These are phyloP conservation scores for Tuber indicum DNA, from an alignment of 495 filamentous ascomycete genomes.

Conservation along the genomic window DNA sequence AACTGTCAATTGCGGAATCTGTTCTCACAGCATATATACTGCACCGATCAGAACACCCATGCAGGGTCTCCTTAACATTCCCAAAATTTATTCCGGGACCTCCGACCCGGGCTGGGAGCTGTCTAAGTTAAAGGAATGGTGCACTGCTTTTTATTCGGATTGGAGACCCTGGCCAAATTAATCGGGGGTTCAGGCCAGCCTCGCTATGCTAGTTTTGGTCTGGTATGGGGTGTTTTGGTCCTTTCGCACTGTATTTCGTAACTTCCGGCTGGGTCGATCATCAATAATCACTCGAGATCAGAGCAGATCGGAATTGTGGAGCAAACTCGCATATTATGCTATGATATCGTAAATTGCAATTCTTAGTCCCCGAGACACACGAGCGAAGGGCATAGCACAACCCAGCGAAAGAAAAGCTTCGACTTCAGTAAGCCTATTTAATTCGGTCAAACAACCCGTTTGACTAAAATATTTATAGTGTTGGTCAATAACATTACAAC, in stretches of 20 bases:
- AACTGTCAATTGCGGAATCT: neutral
- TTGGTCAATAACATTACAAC: no score
- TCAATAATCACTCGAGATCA: neutral
- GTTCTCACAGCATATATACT: neutral
- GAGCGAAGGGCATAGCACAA: neutral
- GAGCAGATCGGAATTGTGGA: neutral
- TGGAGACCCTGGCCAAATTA: neutral
- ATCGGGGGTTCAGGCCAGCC: neutral
- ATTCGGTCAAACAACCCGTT: neutral
- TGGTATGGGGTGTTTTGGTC: neutral
- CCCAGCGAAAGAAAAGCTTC: neutral
- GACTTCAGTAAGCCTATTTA: neutral
- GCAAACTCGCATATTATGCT: neutral
- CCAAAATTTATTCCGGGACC: neutral
- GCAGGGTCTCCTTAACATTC: neutral
- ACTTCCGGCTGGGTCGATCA: neutral
- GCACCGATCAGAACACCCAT: neutral
- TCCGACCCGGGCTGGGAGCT: no score
- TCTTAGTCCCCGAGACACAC: neutral
- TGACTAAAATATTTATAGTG: no score
- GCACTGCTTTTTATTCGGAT: neutral
- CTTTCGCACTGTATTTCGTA: neutral
- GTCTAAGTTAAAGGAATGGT: neutral
- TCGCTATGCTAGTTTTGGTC: neutral
- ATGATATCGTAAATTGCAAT: neutral